Percentiles rank a stretch among this genome's conserved stretches.
phyloP scores from a whole-genome alignment of 2,329 filamentous ascomycete species.

The Coniochaeta prunicola region DNA sequence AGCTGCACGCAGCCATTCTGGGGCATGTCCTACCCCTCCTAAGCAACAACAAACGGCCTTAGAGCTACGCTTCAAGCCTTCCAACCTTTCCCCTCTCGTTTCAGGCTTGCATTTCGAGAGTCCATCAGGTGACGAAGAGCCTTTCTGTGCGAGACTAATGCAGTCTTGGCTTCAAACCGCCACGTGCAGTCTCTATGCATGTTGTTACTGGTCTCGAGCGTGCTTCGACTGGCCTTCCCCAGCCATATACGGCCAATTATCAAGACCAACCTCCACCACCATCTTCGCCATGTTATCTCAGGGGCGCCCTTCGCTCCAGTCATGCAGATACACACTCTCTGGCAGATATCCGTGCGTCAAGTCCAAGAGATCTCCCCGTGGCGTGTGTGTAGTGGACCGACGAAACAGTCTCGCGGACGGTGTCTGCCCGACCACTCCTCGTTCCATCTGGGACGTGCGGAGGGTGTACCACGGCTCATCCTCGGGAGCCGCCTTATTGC shows the following conservation, averaged over 20 bases:
- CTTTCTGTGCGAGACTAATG: neutral
- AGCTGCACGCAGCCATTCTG: neutral
- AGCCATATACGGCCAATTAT: neutral
- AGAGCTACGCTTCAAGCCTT: neutral
- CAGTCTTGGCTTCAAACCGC: neutral
- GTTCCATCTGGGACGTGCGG: neutral
- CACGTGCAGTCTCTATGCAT: neutral
- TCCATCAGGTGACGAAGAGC: neutral
- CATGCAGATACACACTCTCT: neutral
- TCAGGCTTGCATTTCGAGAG: neutral
- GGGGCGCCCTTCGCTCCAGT: neutral
- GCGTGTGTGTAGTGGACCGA: neutral
- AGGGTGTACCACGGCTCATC: neutral
- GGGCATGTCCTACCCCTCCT: neutral
- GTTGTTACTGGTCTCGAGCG: neutral
- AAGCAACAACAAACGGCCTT: neutral
- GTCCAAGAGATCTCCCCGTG: neutral
- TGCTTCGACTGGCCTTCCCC: neutral
- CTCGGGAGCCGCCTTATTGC: neutral
- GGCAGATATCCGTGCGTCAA: neutral
- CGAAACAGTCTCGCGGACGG: neutral
- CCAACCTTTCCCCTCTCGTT: neutral
- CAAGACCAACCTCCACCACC: neutral
- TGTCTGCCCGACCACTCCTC: neutral
- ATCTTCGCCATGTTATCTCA: neutral